These are phyloP conservation scores for Leishmania aethiopica DNA, from an alignment of 208 protist genomes.

Conservation along the genomic window DNA sequence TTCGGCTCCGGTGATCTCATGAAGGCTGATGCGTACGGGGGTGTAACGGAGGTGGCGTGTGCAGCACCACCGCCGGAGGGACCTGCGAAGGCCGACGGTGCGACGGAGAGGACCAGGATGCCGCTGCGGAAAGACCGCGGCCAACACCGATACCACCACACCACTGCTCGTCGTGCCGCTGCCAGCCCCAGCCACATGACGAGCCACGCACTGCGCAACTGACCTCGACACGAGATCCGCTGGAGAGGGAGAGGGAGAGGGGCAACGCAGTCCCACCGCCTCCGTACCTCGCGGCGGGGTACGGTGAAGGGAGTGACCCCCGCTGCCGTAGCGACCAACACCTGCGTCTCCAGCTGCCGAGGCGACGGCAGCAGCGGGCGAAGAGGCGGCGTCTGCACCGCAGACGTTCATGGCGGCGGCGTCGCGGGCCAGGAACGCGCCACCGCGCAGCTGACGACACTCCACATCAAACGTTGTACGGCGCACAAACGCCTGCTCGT, in stretches of 20 bases:
- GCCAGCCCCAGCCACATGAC: neutral
- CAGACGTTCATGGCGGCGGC: neutral
- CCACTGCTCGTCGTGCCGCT: neutral
- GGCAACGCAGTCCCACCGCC: neutral
- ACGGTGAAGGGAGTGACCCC: neutral
- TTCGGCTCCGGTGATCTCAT: neutral
- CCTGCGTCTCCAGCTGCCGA: neutral
- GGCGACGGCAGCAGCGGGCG: neutral
- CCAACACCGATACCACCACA: neutral
- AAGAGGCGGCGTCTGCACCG: neutral
- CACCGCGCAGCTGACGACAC: conserved; percentile 50
- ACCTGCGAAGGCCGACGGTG: neutral
- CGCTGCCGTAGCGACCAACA: neutral
- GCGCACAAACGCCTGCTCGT: conserved; percentile 75
- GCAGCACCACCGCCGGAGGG: neutral
- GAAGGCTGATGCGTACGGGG: neutral
- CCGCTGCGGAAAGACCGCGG: neutral
- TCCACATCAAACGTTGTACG: conserved; percentile 78
- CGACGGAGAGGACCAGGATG: neutral
- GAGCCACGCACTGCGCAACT: neutral
- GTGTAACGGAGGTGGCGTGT: neutral
- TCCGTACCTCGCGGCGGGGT: neutral
- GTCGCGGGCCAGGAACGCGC: conserved; percentile 5
- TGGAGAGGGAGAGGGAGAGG: neutral
- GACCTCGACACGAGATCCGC: conserved; percentile 1